Percentiles rank a stretch among this genome's conserved stretches.
Evolutionary conservation across 2,329 filamentous ascomycete genomes (phyloP).

Genomic region (Scedosporium boydii): DNA sequence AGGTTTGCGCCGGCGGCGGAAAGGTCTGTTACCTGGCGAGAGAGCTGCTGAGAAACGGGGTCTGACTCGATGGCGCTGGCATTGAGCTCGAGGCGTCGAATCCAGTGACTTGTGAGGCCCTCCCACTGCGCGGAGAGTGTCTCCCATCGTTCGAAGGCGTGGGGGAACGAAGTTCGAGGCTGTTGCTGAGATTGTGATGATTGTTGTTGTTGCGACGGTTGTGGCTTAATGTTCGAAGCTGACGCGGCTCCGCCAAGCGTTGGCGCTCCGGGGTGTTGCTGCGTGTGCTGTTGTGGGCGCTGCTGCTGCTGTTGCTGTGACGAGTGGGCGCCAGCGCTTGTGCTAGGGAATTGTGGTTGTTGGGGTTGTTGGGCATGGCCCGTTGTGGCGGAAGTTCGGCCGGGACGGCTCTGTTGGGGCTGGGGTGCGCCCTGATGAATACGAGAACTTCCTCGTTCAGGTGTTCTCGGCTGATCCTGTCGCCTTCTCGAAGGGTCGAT

Average conservation of each 20-base stretch:
- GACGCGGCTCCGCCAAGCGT: slow-evolving; percentile 19
- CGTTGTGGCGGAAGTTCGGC: slow-evolving; percentile 11
- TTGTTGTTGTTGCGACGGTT: slow-evolving; percentile 15
- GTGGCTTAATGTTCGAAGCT: neutral
- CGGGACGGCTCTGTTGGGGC: slow-evolving; percentile 9
- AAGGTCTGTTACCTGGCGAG: slow-evolving; percentile 91
- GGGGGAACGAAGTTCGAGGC: slow-evolving; percentile 67
- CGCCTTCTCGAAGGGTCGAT: slow-evolving; percentile 13
- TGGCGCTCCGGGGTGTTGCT: slow-evolving; percentile 10
- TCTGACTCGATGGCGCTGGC: slow-evolving; percentile 75
- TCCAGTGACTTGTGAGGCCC: slow-evolving; percentile 94
- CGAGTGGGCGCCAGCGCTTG: neutral
- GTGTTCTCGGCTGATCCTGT: slow-evolving; percentile 11
- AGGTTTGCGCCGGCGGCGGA: slow-evolving; percentile 94
- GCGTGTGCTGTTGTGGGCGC: slow-evolving; percentile 10
- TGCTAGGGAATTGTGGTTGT: neutral
- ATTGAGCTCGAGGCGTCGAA: slow-evolving; percentile 83
- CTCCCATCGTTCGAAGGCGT: slow-evolving; percentile 97
- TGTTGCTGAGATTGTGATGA: slow-evolving; percentile 21
- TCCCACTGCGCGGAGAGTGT: slow-evolving; percentile 97
- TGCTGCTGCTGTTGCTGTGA: slow-evolving; percentile 5
- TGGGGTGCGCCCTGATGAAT: slow-evolving; percentile 3
- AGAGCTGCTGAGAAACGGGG: slow-evolving; percentile 77
- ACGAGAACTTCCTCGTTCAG: neutral
- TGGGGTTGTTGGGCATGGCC: slow-evolving; percentile 7